Percentiles rank a stretch among this genome's conserved stretches.
Evolutionary conservation across 805 yeast genomes (phyloP).

Genomic region (Kuraishia capsulata): DNA sequence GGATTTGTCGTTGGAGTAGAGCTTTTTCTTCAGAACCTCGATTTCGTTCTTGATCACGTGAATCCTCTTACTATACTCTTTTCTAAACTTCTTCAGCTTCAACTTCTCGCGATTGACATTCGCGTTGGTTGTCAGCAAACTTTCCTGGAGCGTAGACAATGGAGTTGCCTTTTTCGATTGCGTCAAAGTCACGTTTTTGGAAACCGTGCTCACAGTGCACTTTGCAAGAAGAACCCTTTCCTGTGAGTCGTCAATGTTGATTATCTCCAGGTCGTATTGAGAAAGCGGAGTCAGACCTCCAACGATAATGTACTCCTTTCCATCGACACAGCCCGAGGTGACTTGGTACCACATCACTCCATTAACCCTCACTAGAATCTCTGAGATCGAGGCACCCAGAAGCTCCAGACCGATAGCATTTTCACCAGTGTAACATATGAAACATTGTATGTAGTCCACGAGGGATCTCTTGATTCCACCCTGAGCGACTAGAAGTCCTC

Average conservation of each 20-base stretch:
- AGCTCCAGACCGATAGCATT: constrained; percentile 43
- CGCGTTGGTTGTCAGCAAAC: constrained; percentile 54
- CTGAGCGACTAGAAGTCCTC: constrained; percentile 5
- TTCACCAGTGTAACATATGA: constrained; percentile 42
- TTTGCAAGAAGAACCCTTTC: constrained; percentile 20
- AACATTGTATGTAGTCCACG: constrained; percentile 20
- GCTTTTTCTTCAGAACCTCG: constrained; percentile 38
- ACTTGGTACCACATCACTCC: constrained; percentile 67
- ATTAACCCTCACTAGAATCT: constrained; percentile 41
- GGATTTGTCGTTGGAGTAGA: constrained; percentile 32
- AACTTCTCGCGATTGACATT: constrained; percentile 47
- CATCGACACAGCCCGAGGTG: constrained; percentile 35
- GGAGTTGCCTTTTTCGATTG: constrained; percentile 37
- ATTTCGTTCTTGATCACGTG: constrained; percentile 45
- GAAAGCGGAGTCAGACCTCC: constrained; percentile 58
- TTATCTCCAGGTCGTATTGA: constrained; percentile 49
- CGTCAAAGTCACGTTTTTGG: constrained; percentile 20
- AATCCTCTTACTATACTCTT: constrained; percentile 48
- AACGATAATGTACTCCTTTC: constrained; percentile 45
- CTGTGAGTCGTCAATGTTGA: constrained; percentile 21
- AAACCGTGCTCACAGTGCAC: constrained; percentile 24
- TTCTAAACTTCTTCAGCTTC: constrained; percentile 47
- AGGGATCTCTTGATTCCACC: constrained; percentile 13
- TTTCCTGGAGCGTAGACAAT: constrained; percentile 53
- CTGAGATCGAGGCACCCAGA: constrained; percentile 32